Percentiles rank a stretch among this genome's conserved stretches.
Evolutionary conservation across 2,329 filamentous ascomycete genomes (phyloP).

Genomic region (Cladosporium austrohemisphaericum): DNA sequence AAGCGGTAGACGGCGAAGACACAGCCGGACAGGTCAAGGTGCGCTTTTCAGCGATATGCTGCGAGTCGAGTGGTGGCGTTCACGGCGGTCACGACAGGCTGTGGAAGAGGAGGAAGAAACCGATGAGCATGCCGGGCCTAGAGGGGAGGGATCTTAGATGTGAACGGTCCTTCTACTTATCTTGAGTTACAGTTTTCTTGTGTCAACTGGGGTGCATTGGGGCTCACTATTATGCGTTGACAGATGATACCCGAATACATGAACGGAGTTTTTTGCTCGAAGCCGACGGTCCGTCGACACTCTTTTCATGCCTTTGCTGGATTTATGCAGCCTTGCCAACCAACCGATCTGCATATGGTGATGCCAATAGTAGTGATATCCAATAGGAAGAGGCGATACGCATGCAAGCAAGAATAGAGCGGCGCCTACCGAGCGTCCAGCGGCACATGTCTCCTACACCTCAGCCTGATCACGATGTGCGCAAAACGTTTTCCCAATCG

Average conservation of each 20-base stretch:
- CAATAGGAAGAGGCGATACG: too few species aligned
- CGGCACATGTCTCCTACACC: too few species aligned
- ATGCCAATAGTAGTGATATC: too few species aligned
- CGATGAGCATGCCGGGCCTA: neutral
- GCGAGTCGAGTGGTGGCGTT: conserved; percentile 29
- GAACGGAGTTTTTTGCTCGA: neutral
- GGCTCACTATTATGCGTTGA: neutral
- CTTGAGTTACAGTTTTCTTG: neutral
- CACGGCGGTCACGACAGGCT: conserved; percentile 13
- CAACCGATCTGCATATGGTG: too few species aligned
- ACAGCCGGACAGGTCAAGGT: conserved; percentile 23
- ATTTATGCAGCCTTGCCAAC: too few species aligned
- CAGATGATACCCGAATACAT: conserved; percentile 1
- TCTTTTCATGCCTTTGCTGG: too few species aligned
- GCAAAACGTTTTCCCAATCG: too few species aligned
- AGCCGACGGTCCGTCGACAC: too few species aligned
- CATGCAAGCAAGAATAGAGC: too few species aligned
- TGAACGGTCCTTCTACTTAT: neutral
- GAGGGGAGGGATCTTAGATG: neutral
- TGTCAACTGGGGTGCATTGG: neutral
- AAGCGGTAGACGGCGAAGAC: conserved; percentile 12
- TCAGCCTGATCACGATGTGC: too few species aligned
- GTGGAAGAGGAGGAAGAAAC: conserved; percentile 1
- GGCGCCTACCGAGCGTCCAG: too few species aligned
- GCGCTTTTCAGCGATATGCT: conserved; percentile 32